Evolutionary conservation across 2,329 filamentous ascomycete genomes (phyloP).

Genomic region (Fusarium xylarioides): DNA sequence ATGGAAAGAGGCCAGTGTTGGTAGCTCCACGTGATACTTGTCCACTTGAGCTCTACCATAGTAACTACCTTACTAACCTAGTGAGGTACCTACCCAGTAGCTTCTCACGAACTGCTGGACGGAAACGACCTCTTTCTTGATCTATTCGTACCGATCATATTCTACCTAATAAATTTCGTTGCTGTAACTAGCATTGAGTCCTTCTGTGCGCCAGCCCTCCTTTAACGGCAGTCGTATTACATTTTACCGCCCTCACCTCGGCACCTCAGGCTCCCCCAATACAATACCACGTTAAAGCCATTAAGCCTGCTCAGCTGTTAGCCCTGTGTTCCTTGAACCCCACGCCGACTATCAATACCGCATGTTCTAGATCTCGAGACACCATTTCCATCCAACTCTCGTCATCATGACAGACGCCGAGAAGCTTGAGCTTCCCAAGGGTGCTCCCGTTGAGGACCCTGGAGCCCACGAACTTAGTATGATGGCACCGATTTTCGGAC

Average conservation of each 20-base stretch:
- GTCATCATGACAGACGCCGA: conserved; percentile 44
- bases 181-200: neutral
- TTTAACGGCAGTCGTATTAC: conserved; percentile 2
- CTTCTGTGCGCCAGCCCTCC: neutral
- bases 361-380: conserved; percentile 26
- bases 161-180: conserved; percentile 9
- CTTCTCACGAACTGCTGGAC: conserved; percentile 15
- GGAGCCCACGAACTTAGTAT: conserved; percentile 69
- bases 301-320: conserved; percentile 15
- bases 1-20: neutral
- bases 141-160: neutral
- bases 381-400: conserved; percentile 3
- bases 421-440: conserved; percentile 46
- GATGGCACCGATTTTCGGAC: conserved; percentile 4
- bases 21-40: conserved; percentile 41
- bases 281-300: conserved; percentile 4
- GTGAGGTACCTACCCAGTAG: too few species aligned
- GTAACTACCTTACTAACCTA: neutral
- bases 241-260: conserved; percentile 1
- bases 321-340: conserved; percentile 20
- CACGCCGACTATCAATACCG: conserved; percentile 34
- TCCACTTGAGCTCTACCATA: conserved; percentile 14
- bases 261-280: conserved; percentile 3
- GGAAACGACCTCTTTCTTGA: conserved; percentile 27
- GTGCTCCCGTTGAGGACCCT: conserved; percentile 56